Base-by-base conservation (phyloP, 345 rosid genomes). In the Cardamine occulta region DNA sequence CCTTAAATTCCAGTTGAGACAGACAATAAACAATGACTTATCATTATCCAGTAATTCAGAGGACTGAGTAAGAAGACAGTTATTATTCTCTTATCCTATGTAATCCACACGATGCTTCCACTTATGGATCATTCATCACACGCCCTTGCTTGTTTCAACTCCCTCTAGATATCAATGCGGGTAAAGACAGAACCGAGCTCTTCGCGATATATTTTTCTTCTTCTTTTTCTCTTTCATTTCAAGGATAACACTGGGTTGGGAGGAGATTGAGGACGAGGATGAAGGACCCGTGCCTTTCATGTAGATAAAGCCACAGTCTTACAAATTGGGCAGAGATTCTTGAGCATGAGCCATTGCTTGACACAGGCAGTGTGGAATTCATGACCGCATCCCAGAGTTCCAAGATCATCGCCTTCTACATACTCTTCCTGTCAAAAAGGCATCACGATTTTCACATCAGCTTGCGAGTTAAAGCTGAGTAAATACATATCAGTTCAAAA, bases 301-400 rank as follows among this genome's bases (percentile, higher is more conserved):
- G 89, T 84, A 37, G 79, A 79, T 65, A 92, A 78, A 62, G 84
- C 98, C 7, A 89, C 79, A 19, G 91, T 88, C 76, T 93, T 93
- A 72, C 97, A 93, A 55, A 93, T 86, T n/a, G 98, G 97, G 80
- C 98, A 91, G 74, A 90, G 80, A 74, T 91, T 93, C 80, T 93
- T 93, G 32, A 73, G 91, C 89, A 76, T 82, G 57, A 93, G 76
- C 98, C 97, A 93, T 67, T 89, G 91, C 73, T 86, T 93, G 78
- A 93, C 80, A 79, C 97, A 93, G 44, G 45, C 74, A 1, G 80
- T 77, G 65, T 93, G 98, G 81, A 91, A 93, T 52, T 87, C 86
- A 78, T 93, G 98, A n/a, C 96, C 97, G 14, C 98, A 91, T 31
- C 84, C 93, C 53, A 91, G 73, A 19, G 73, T 82, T 72, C 98